Evolutionary conservation across 768 basidiomycete genomes (phyloP), one percentile per base, ranked within the genome.

Genomic region (Trametes sanguinea): DNA sequence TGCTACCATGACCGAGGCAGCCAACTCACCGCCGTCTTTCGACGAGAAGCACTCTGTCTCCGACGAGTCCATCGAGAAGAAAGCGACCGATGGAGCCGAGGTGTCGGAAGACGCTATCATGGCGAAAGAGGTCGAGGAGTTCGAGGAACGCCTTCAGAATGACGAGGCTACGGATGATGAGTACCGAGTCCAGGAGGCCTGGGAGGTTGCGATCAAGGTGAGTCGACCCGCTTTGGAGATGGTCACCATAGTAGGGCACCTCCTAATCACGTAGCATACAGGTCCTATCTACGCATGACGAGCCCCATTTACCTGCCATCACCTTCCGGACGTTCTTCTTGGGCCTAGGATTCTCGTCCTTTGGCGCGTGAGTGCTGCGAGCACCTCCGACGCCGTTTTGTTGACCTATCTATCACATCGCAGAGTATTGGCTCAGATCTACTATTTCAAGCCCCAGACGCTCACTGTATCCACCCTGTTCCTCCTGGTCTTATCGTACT

Each of bases 281-380:
- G 72, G 77, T 78, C 48, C 59, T 78, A 61, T 70, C 73, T 11
- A 68, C 70, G 1, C 67, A 69, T 9, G 78, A 79, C 58, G 78
- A 79, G 50, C 74, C 76, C 10, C 70, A 71, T 27, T 69, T 75
- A 33, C 82, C 78, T 0, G 73, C 76, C 0, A 79, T 81, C 62
- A 85, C 84, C 0, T 84, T 86, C 72, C 74, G 85, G 14, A 80
- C 83, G 68, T 80, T 81, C 77, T 78, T 85, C 71, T 75, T 85
- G 1, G 81, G 81, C 40, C 66, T 84, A 13, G 84, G 83, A 9
- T 75, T 85, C 16, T 78, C 83, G 8, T 81, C 82, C 61, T 86
- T 86, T 68, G 83, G 83, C 29, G 71, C 71, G 60, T 77, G 75
- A 43, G 84, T 84, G 22, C 22, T 4, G 71, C 9, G 1, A 2